Conservation (phyloP, 2,329 filamentous ascomycete species). For the Phaeophleospora eucalypticola region DNA sequence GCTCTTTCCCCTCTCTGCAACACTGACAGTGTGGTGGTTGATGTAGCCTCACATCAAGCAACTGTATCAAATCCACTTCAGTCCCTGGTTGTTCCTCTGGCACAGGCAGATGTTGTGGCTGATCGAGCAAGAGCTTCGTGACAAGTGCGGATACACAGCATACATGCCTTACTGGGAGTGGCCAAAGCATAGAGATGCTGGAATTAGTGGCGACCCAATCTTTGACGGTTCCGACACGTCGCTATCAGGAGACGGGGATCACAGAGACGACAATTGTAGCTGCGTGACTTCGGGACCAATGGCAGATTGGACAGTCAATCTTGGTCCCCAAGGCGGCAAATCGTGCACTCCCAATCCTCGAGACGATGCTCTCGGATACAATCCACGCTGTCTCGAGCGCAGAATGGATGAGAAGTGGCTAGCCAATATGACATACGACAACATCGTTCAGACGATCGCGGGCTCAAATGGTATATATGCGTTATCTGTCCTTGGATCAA, state of each 20-base stretch:
- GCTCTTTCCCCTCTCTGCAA: conserved; percentile 10
- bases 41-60: conserved; percentile 25
- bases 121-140: conserved; percentile 39
- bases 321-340: conserved; percentile 22
- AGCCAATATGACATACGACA: conserved; percentile 9
- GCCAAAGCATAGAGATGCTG: conserved; percentile 32
- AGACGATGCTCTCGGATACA: conserved; percentile 21
- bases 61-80: conserved; percentile 27
- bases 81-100: conserved; percentile 33
- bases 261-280: conserved; percentile 49
- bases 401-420: not conserved
- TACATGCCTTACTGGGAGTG: conserved; percentile 18
- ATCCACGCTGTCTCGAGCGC: conserved; percentile 13
- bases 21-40: conserved; percentile 7
- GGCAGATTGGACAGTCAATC: conserved; percentile 35
- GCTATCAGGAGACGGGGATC: conserved; percentile 45
- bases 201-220: conserved; percentile 42
- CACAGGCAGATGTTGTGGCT: conserved; percentile 40
- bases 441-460: conserved; percentile 6
- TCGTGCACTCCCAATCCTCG: conserved; percentile 16
- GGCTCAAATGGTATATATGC: conserved; percentile 7
- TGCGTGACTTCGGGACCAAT: conserved; percentile 52
- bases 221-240: conserved; percentile 27
- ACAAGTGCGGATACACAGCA: conserved; percentile 42
- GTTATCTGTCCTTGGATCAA: not conserved